Base-by-base conservation (phyloP, 2,329 filamentous ascomycete genomes). In the Lachnellula suecica region DNA sequence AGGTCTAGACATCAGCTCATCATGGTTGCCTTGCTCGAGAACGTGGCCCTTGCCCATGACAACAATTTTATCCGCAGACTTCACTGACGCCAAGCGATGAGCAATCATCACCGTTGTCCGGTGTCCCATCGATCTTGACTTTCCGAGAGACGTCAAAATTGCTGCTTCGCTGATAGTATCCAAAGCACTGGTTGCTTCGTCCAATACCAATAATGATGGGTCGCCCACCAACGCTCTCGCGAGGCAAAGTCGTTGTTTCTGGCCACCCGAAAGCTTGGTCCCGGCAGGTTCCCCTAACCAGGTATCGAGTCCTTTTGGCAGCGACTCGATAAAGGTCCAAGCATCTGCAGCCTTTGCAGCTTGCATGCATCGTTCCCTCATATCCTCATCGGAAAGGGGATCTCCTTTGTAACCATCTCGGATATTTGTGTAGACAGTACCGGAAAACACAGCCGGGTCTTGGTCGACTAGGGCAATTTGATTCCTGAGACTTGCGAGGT, bases 271-370 rank as follows among this genome's bases (percentile, higher is more conserved):
- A 27, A 85, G 71, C 5, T 82, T 72, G 31, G 74, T 76, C 23
- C 81, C 81, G 10, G 72, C 73, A 6, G 74, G 72, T 2, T 67
- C 66, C 10, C 83, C 82, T 2, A 83, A 77, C 3, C 73, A 64
- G 0, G 79, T 80, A 31, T 72, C 74, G 38, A 75, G 66, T 34
- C 76, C 72, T 59, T 77, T 66, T 44, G 82, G 76, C 2, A 82
- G 74, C 1, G 67, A 70, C 40, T 73, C 69, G 58, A 83, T 83
- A 62, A 84, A 87, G 11, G 62, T 63, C 46, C 74, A 71, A 0
- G 81, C 84, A 66, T 87, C 83, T 0, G 85, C 84, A 24, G 85
- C 71, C 11, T 68, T 70, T 2, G 82, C 77, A 19, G 84, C 79
- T 37, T 60, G 47, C 5, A 58, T 29, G 27, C 59, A 59, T 35